phyloP scores from a whole-genome alignment of 371 early-diverging fungal species.

The Lichtheimia corymbifera region DNA sequence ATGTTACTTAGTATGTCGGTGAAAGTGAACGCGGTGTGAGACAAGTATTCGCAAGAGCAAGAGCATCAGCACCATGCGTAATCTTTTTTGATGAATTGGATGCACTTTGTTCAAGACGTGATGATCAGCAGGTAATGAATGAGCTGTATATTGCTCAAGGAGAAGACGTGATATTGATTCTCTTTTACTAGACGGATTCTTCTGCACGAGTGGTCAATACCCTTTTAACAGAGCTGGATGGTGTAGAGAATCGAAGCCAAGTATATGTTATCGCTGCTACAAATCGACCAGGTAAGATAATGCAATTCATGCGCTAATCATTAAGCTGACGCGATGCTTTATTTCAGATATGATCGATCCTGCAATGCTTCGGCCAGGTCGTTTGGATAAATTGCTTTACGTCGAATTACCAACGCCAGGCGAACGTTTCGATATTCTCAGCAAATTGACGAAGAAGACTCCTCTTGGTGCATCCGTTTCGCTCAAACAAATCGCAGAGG shows the following conservation, averaged over 20 bases:
- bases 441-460: conserved; percentile 78
- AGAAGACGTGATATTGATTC: neutral
- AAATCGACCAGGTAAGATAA: conserved; percentile 81
- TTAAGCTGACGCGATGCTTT: neutral
- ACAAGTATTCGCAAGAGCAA: conserved; percentile 96
- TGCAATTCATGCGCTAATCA: neutral
- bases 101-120: conserved; percentile 83
- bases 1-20: conserved; percentile 87
- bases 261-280: conserved; percentile 99
- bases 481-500: conserved; percentile 74
- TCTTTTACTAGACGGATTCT: conserved; percentile 68
- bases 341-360: conserved; percentile 92
- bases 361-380: conserved; percentile 98
- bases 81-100: conserved; percentile 99
- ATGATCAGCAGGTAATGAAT: conserved; percentile 73
- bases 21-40: conserved; percentile 98
- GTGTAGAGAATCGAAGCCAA: conserved; percentile 87
- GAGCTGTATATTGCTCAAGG: neutral
- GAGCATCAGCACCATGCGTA: conserved; percentile 94
- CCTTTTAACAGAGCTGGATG: conserved; percentile 97
- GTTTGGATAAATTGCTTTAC: conserved; percentile 97
- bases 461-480: conserved; percentile 75
- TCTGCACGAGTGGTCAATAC: conserved; percentile 98
- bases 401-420: conserved; percentile 88
- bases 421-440: conserved; percentile 90